A percentile compares a stretch with the other conserved stretches of the same genome.
phyloP scores from a whole-genome alignment of 2,329 filamentous ascomycete genomes.

The Triangularia verruculosa region DNA sequence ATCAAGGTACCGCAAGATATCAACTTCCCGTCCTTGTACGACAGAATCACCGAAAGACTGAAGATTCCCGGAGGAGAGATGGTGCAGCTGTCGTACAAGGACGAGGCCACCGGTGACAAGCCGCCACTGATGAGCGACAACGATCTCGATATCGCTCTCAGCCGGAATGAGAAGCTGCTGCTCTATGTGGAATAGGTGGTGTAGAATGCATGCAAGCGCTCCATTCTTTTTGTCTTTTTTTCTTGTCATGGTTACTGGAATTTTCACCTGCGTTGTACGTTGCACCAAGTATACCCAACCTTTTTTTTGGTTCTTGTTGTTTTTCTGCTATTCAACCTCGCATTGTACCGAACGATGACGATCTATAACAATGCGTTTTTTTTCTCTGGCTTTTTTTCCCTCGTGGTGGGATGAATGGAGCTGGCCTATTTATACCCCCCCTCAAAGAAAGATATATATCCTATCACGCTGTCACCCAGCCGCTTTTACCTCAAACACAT shows the following conservation, averaged over 20 bases:
- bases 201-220: not conserved
- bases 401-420: not conserved
- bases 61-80: constrained; percentile 68
- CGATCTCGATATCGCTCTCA: constrained; percentile 76
- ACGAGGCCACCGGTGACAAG: constrained; percentile 74
- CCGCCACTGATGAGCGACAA: constrained; percentile 73
- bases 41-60: constrained; percentile 80
- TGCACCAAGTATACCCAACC: constrained; percentile 3
- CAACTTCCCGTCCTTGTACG: constrained; percentile 70
- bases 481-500: not conserved
- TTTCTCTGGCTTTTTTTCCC: not conserved
- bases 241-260: not conserved
- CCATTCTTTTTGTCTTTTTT: not conserved
- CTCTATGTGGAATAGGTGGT: constrained; percentile 60
- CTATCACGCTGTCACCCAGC: not conserved
- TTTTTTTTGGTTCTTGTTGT: not conserved
- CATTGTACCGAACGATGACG: not conserved
- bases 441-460: not conserved
- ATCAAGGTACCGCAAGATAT: constrained; percentile 85
- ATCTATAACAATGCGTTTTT: not conserved
- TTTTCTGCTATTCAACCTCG: not conserved
- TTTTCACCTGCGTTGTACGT: constrained; percentile 1
- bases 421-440: not conserved
- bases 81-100: constrained; percentile 79
- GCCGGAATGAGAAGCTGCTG: constrained; percentile 83